These are phyloP conservation scores for Candida ortonii DNA, from an alignment of 805 yeast genomes.

Conservation along the genomic window DNA sequence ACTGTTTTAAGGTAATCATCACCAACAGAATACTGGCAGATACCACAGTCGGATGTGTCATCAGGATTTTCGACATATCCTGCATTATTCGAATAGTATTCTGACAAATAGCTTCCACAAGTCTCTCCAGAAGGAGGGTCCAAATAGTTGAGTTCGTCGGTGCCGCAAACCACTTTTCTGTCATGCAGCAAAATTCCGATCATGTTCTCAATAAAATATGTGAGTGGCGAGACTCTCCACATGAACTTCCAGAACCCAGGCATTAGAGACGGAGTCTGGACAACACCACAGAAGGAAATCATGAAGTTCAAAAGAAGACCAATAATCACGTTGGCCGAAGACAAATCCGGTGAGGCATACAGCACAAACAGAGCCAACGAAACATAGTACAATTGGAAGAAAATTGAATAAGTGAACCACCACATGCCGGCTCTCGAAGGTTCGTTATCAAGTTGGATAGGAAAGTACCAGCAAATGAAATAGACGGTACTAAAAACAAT, in stretches of 20 bases:
- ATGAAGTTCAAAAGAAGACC: slow-evolving; percentile 56
- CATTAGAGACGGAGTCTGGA: slow-evolving; percentile 54
- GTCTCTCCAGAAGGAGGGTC: slow-evolving; percentile 60
- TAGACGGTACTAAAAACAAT: slow-evolving; percentile 47
- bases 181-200: slow-evolving; percentile 50
- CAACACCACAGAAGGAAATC: slow-evolving; percentile 67
- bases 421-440: slow-evolving; percentile 47
- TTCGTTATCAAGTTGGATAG: slow-evolving; percentile 34
- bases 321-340: slow-evolving; percentile 60
- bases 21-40: slow-evolving; percentile 44
- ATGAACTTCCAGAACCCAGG: slow-evolving; percentile 86
- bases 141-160: slow-evolving; percentile 46
- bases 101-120: slow-evolving; percentile 53
- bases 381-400: slow-evolving; percentile 44
- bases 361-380: slow-evolving; percentile 53
- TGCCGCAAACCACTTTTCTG: slow-evolving; percentile 47
- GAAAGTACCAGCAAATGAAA: slow-evolving; percentile 38
- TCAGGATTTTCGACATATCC: slow-evolving; percentile 61
- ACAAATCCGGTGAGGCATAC: slow-evolving; percentile 62
- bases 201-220: slow-evolving; percentile 60
- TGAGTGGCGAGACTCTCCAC: slow-evolving; percentile 71
- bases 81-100: slow-evolving; percentile 34
- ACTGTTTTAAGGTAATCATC: slow-evolving; percentile 45
- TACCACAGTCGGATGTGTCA: slow-evolving; percentile 47
- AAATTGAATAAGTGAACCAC: slow-evolving; percentile 33